phyloP scores from a whole-genome alignment of 495 filamentous ascomycete species.

The Emericellopsis terricola region DNA sequence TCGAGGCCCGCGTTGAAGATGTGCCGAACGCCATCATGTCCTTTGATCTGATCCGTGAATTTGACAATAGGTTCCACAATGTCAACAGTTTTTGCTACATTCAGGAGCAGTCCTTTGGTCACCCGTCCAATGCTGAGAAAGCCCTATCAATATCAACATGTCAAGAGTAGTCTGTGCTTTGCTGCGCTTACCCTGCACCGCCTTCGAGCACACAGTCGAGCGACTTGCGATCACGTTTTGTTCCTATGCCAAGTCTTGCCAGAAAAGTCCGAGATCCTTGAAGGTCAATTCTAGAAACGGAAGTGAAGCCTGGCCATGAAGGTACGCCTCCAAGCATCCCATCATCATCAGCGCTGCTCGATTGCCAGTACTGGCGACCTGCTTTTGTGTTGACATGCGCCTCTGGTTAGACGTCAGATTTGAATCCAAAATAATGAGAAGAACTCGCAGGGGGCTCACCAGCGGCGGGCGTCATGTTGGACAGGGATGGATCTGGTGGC shows the following conservation, averaged over 20 bases:
- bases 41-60: conserved; percentile 32
- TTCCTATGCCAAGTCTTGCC: conserved; percentile 46
- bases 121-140: conserved; percentile 34
- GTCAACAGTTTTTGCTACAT: conserved; percentile 24
- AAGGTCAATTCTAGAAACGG: conserved; percentile 58
- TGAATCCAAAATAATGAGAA: too few relatives aligned
- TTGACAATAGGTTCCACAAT: conserved; percentile 37
- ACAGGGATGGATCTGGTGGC: too few relatives aligned
- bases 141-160: background rate
- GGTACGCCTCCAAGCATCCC: conserved; percentile 53
- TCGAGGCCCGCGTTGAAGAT: conserved; percentile 63
- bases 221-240: conserved; percentile 10
- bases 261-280: conserved; percentile 61
- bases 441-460: too few relatives aligned
- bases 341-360: conserved; percentile 46
- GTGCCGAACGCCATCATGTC: conserved; percentile 31
- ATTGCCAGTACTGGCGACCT: conserved; percentile 56
- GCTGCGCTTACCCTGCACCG: conserved; percentile 30
- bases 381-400: conserved; percentile 33
- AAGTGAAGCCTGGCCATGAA: conserved; percentile 36
- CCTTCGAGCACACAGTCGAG: conserved; percentile 26
- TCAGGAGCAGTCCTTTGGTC: conserved; percentile 26
- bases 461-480: too few relatives aligned
- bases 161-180: background rate
- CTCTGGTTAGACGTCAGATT: too few relatives aligned